phyloP scores from a whole-genome alignment of 2,329 filamentous ascomycete genomes.

The Macrophomina pseudophaseolina region DNA sequence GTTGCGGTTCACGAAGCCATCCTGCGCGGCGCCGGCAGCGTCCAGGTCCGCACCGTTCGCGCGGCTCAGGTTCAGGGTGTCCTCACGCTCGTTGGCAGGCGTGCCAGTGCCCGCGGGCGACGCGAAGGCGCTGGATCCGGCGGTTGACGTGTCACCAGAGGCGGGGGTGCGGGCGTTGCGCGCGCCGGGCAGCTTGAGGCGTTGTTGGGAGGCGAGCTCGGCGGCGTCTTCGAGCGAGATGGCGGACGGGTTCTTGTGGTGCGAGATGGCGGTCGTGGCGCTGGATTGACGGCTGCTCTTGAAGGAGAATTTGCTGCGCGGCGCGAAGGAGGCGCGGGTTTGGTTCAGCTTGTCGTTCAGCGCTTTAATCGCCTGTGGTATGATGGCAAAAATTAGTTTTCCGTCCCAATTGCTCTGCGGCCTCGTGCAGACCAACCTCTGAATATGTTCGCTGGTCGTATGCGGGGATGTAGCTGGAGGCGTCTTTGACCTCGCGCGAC shows the following conservation, averaged over 20 bases:
- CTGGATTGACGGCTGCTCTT: constrained; percentile 57
- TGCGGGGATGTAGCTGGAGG: constrained; percentile 78
- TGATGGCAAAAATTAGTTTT: constrained; percentile 30
- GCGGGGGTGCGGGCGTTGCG: neutral
- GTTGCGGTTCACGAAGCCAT: constrained; percentile 29
- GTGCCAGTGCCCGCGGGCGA: constrained; percentile 14
- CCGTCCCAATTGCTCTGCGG: neutral
- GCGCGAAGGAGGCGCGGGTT: constrained; percentile 69
- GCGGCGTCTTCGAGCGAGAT: constrained; percentile 63
- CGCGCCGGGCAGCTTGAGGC: constrained; percentile 49
- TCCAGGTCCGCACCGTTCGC: constrained; percentile 37
- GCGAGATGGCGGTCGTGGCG: constrained; percentile 53
- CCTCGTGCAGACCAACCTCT: constrained; percentile 61
- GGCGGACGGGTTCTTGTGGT: constrained; percentile 57
- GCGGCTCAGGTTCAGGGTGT: neutral
- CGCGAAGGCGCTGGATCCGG: constrained; percentile 21
- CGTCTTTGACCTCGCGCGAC: constrained; percentile 84
- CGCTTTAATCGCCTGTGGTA: constrained; percentile 73
- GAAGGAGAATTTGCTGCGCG: constrained; percentile 84
- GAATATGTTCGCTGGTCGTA: constrained; percentile 90
- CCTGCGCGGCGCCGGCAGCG: constrained; percentile 33
- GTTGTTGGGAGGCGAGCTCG: constrained; percentile 57
- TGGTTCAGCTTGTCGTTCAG: constrained; percentile 79
- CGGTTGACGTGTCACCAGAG: constrained; percentile 22
- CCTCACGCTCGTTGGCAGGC: constrained; percentile 28